Base-by-base conservation (phyloP, 129 eudicot genomes). In the Erigeron canadensis region DNA sequence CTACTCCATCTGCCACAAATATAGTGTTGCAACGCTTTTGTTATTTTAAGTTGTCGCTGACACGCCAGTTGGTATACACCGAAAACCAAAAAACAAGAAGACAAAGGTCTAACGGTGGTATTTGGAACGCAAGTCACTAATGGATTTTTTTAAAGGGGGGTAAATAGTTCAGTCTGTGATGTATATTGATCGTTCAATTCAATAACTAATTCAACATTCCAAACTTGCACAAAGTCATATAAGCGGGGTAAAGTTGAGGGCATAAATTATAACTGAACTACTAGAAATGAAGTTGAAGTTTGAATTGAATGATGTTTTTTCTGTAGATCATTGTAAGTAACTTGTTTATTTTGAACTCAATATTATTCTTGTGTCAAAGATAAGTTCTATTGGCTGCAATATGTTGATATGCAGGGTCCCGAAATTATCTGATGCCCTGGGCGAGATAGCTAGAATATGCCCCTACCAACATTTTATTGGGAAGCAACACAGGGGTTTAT, bases 291-390 rank as follows among this genome's bases (percentile, higher is more conserved):
- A 28, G 34, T 28, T 28, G 34, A 28, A 28, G 34, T 16, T 69
- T 38, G 47, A 54, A 69, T 38, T 13, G 17, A 53, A 48, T 46
- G 21, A 11, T 44, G 8, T 55, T 16, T 4, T 19, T 54, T 70
- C 57, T 43, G 42, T 71, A 22, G 19, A 44, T 39, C 53, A 71
- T 17, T 43, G 19, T 71, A 56, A 71, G 66, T 43, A 56, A 7
- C 55, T 56, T 13, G 42, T 70, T 34, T 46, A 37, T 44, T 41
- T 54, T 6, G 54, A 39, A 54, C 39, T 21, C n/a, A 57, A 65
- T 75, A 40, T 11, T 55, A 55, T 73, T 62, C 59, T 22, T 41
- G 59, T 54, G 46, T 23, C 12, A 44, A 65, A 46, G 41, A 10
- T 50, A 75, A 11, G 63, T 53, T 37, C 19, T 48, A 37, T 13